Evolutionary conservation across 805 yeast species (phyloP), one percentile per base, ranked within the genome.

Genomic region (Allodekkera sacchari): DNA sequence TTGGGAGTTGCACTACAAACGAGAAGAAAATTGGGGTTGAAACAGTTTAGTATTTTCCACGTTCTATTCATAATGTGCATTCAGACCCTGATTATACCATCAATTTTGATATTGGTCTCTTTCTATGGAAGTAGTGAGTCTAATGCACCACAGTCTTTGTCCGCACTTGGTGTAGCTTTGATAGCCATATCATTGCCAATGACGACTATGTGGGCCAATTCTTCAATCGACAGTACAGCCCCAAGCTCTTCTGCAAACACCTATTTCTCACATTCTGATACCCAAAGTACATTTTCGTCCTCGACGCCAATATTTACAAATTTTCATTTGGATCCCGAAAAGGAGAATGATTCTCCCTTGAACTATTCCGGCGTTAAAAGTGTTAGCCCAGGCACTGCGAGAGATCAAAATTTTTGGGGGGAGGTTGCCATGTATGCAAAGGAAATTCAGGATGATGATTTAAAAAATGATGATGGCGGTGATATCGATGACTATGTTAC

Each of bases 141-240:
- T 16, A 44, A 46, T 27, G 37, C 41, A 11, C 47, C 37, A 17
- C 61, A 66, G 43, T 50, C 66, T 22, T 38, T 75, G 42, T 52
- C 68, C 16, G 66, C 78, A 4, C 48, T 82, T 18, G 74, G 83
- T 3, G 58, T 74, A 2, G 59, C 82, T 16, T 43, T 85, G 5
- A 77, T 81, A 13, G 79, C 81, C 0, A 49, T 83, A 18, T 81
- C 88, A 4, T 61, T 87, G 33, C 96, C 96, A 1, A 55, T 88
- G 30, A 75, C 95, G 0, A 74, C 95, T 0, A 69, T 87, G 70
- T 87, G 96, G 96, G 94, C 96, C 0, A 62, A 78, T 4, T 63
- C 85, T 3, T 65, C 79, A 2, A 76, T 77, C 44, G 71, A 71
- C 34, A 48, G 65, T 2, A 35, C 66, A 4, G 43, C 43, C 7